These are phyloP conservation scores for Anthostomella pinea DNA, from an alignment of 2,329 filamentous ascomycete genomes.

Conservation along the genomic window DNA sequence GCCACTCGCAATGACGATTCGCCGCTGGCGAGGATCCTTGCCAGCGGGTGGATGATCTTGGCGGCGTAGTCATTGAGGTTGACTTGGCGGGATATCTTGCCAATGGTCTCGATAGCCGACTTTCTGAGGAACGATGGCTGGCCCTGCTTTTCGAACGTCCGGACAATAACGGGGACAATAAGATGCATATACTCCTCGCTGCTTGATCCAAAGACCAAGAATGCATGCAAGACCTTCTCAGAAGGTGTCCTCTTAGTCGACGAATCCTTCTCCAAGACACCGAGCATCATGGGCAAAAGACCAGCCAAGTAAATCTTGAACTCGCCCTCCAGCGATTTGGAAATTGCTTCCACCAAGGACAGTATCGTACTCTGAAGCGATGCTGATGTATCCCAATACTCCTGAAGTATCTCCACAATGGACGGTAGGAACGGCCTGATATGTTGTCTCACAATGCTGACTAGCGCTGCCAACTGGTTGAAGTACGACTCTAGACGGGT, in stretches of 20 bases:
- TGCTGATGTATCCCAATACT: conserved; percentile 82
- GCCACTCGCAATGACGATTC: conserved; percentile 74
- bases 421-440: conserved; percentile 86
- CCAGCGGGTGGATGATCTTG: conserved; percentile 91
- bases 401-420: conserved; percentile 81
- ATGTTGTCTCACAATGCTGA: conserved; percentile 93
- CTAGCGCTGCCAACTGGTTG: conserved; percentile 89
- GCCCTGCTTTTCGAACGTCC: conserved; percentile 85
- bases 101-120: conserved; percentile 89
- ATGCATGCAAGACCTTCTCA: conserved; percentile 88
- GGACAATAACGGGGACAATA: conserved; percentile 92
- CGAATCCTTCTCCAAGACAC: conserved; percentile 82
- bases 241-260: conserved; percentile 75
- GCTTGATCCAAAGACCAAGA: conserved; percentile 92
- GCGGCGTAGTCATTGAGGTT: conserved; percentile 97
- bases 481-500: conserved; percentile 92
- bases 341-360: conserved; percentile 88
- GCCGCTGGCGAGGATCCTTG: conserved; percentile 71
- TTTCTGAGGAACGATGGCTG: conserved; percentile 79
- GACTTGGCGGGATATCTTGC: conserved; percentile 90
- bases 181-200: conserved; percentile 99
- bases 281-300: conserved; percentile 88
- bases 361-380: conserved; percentile 89
- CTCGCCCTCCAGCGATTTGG: conserved; percentile 89
- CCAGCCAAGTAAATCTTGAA: conserved; percentile 95